Evolutionary conservation across 306 rosid species (phyloP).

Genomic region (Corylus heterophylla): DNA sequence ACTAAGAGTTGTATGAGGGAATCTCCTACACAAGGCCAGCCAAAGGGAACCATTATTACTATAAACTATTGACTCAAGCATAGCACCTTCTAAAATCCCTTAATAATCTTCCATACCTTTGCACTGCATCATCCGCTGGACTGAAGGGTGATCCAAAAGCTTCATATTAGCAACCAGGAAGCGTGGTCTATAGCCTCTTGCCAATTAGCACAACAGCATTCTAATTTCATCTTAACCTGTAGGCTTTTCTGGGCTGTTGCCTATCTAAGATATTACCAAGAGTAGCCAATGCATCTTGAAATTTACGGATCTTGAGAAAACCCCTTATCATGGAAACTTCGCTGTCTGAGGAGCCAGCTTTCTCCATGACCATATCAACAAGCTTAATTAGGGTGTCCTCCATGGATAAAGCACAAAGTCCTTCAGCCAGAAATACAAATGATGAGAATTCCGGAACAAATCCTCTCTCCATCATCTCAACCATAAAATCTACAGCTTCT

Average conservation of each 20-base stretch:
- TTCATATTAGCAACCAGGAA: slow-evolving; percentile 1
- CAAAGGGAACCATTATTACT: slow-evolving; percentile 12
- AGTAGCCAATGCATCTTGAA: slow-evolving; percentile 76
- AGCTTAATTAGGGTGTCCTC: slow-evolving; percentile 71
- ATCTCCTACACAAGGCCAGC: slow-evolving; percentile 18
- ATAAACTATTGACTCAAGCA: slow-evolving; percentile 15
- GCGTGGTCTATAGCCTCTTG: not conserved
- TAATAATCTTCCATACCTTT: slow-evolving; percentile 5
- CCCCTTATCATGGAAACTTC: slow-evolving; percentile 72
- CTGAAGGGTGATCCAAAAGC: slow-evolving; percentile 2
- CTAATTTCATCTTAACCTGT: slow-evolving; percentile 29
- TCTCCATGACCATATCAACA: slow-evolving; percentile 68
- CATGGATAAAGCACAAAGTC: slow-evolving; percentile 81
- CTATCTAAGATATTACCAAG: slow-evolving; percentile 68
- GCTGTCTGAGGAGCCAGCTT: slow-evolving; percentile 53
- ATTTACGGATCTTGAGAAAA: slow-evolving; percentile 73
- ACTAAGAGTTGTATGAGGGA: slow-evolving; percentile 8
- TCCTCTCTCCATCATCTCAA: slow-evolving; percentile 81
- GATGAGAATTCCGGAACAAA: slow-evolving; percentile 66
- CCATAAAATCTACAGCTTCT: slow-evolving; percentile 78
- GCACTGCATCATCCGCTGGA: slow-evolving; percentile 4
- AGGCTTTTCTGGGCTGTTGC: slow-evolving; percentile 46
- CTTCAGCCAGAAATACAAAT: slow-evolving; percentile 77
- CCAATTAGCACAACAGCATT: not conserved
- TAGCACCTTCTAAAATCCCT: slow-evolving; percentile 17